Percentiles rank a stretch among this genome's conserved stretches.
Evolutionary conservation across 306 rosid genomes (phyloP).

Genomic region (Chamaecrista fasciculata): DNA sequence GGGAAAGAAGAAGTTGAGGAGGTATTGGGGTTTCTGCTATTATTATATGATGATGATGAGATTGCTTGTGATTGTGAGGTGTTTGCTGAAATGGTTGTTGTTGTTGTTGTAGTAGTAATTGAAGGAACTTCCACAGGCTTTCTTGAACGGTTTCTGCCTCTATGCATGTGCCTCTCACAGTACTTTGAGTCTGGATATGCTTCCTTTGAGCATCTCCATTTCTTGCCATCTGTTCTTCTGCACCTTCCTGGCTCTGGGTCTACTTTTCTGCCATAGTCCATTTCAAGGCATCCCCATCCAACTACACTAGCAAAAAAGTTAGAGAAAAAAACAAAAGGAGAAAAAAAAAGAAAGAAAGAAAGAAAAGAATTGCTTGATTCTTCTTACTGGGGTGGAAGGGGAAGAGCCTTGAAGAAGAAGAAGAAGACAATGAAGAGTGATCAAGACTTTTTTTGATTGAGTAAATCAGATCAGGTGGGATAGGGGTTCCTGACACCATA

Average conservation of each 20-base stretch:
- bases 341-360: not conserved
- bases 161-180: conserved; percentile 99
- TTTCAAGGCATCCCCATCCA: conserved; percentile 94
- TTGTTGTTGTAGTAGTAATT: conserved; percentile 38
- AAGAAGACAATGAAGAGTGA: too few relatives aligned
- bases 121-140: conserved; percentile 99
- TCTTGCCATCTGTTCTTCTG: conserved; percentile 99
- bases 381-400: conserved; percentile 8
- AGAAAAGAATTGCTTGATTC: not conserved
- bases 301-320: conserved; percentile 48
- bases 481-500: conserved; percentile 1
- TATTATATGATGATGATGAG: conserved; percentile 34
- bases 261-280: conserved; percentile 92
- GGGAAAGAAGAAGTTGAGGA: conserved; percentile 48
- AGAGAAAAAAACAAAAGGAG: not conserved
- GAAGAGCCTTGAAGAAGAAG: conserved; percentile 13
- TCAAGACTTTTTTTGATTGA: not conserved
- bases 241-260: conserved; percentile 99
- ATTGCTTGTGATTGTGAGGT: conserved; percentile 43
- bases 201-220: conserved; percentile 99
- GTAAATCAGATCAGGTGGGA: conserved; percentile 16
- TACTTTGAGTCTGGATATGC: conserved; percentile 98
- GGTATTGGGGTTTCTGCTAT: conserved; percentile 32
- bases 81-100: conserved; percentile 31
- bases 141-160: conserved; percentile 99